phyloP scores from a whole-genome alignment of 805 yeast genomes.

The Saturnispora diversa region DNA sequence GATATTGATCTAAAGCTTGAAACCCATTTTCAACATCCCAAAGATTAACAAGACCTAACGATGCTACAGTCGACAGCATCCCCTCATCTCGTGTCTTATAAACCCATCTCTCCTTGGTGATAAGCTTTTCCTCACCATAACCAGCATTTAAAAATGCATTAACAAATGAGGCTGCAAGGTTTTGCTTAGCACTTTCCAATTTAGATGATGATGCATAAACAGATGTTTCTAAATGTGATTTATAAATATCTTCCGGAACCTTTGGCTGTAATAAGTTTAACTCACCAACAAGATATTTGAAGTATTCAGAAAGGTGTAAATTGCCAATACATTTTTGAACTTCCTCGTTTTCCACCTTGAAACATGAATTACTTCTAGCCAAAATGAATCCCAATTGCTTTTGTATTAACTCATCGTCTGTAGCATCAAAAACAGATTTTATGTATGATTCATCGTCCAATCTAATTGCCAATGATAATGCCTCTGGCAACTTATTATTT shows the following conservation, averaged over 20 bases:
- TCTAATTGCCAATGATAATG: slow-evolving; percentile 80
- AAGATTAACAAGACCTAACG: slow-evolving; percentile 79
- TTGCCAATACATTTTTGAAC: slow-evolving; percentile 85
- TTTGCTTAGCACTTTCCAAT: slow-evolving; percentile 89
- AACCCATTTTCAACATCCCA: slow-evolving; percentile 91
- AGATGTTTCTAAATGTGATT: slow-evolving; percentile 75
- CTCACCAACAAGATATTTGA: slow-evolving; percentile 72
- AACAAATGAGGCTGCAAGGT: slow-evolving; percentile 89
- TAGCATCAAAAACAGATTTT: slow-evolving; percentile 71
- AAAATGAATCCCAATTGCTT: slow-evolving; percentile 88
- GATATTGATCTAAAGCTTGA: slow-evolving; percentile 79
- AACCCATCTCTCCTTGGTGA: slow-evolving; percentile 72
- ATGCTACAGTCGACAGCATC: slow-evolving; percentile 85
- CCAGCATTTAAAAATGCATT: slow-evolving; percentile 90
- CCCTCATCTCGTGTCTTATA: slow-evolving; percentile 89
- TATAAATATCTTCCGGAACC: slow-evolving; percentile 91
- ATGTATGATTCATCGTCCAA: slow-evolving; percentile 76
- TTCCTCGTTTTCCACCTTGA: slow-evolving; percentile 57
- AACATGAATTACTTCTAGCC: slow-evolving; percentile 78
- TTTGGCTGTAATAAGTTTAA: slow-evolving; percentile 83
- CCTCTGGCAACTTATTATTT: slow-evolving; percentile 78
- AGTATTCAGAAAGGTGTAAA: slow-evolving; percentile 69
- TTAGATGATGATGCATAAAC: slow-evolving; percentile 45
- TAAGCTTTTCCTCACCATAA: slow-evolving; percentile 75
- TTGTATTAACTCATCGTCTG: slow-evolving; percentile 64